Evolutionary conservation across 2,329 filamentous ascomycete species (phyloP), one percentile per base, ranked within the genome.

Genomic region (Bipolaris victoriae): DNA sequence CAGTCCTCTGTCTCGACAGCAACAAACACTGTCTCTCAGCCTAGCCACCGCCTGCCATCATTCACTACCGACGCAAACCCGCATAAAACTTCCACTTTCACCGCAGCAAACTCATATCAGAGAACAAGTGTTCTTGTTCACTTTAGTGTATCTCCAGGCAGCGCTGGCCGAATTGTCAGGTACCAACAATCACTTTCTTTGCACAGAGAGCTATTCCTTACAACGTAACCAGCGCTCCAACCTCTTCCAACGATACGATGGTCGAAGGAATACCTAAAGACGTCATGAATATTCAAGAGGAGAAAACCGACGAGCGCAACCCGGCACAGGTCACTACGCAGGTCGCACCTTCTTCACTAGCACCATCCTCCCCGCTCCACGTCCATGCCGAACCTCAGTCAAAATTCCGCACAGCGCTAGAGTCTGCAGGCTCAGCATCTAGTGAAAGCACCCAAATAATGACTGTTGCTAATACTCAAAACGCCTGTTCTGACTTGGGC

Each of bases 291-390:
- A 45, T 16, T n/a, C 22, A 18, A 45, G 24, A 31, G 3, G n/a
- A 45, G n/a, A n/a, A 29, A 15, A 9, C 41, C 15, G 20, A 11
- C n/a, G 18, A 13, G 15, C 26, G 24, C 43, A 16, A 18, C 26
- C 35, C 54, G 43, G 13, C 26, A 15, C 35, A 52, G 54, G 20
- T 36, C 11, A 41, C 37, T 15, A 36, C 41, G 36, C 26, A 52
- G 49, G 49, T 47, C 54, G 54, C 54, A 44, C 43, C 49, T 52
- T 18, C 54, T 52, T 13, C 35, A 48, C 18, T 31, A 5, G 24
- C 31, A 10, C 20, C 41, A 36, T 26, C 49, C 15, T 20, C 22
- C 41, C 40, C 54, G 43, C 43, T 43, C 16, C 36, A 36, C 49
- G 35, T 49, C 22, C 20, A n/a, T n/a, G 20, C 31, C n/a, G 26